phyloP scores from a whole-genome alignment of 2,329 filamentous ascomycete genomes.

The Gliomastix tumulicola region DNA sequence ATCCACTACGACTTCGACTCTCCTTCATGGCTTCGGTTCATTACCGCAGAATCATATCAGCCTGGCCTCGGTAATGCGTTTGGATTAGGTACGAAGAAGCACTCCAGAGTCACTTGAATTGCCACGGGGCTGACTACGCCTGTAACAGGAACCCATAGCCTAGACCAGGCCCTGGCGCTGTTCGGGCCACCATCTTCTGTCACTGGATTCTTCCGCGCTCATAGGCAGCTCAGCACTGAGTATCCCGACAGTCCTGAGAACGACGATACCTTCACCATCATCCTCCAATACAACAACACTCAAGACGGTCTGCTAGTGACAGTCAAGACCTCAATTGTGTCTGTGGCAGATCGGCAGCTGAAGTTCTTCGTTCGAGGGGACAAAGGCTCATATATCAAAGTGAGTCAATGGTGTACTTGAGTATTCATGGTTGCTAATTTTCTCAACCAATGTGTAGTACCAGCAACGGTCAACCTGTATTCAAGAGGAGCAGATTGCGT shows the following conservation, averaged over 20 bases:
- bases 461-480: slow-evolving; percentile 33
- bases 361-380: slow-evolving; percentile 66
- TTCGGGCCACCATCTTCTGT: slow-evolving; percentile 63
- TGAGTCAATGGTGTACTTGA: too few species aligned
- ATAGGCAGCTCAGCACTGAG: slow-evolving; percentile 42
- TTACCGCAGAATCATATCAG: slow-evolving; percentile 20
- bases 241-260: too few species aligned
- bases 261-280: slow-evolving; percentile 45
- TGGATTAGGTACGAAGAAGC: slow-evolving; percentile 23
- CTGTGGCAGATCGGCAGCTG: slow-evolving; percentile 63
- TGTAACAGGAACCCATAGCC: slow-evolving; percentile 56
- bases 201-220: slow-evolving; percentile 59
- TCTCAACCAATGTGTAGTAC: slow-evolving; percentile 45
- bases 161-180: slow-evolving; percentile 66
- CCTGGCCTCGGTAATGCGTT: slow-evolving; percentile 33
- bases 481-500: slow-evolving; percentile 68
- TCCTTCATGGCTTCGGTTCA: slow-evolving; percentile 26
- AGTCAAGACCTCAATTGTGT: slow-evolving; percentile 52
- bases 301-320: slow-evolving; percentile 53
- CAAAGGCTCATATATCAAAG: slow-evolving; percentile 71
- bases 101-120: background rate
- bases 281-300: slow-evolving; percentile 58
- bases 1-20: slow-evolving; percentile 55
- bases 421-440: too few species aligned
- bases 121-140: too few species aligned